Percentiles rank a stretch among this genome's conserved stretches.
Evolutionary conservation across 73 alveolate species (phyloP).

Genomic region (Tetrahymena thermophila): DNA sequence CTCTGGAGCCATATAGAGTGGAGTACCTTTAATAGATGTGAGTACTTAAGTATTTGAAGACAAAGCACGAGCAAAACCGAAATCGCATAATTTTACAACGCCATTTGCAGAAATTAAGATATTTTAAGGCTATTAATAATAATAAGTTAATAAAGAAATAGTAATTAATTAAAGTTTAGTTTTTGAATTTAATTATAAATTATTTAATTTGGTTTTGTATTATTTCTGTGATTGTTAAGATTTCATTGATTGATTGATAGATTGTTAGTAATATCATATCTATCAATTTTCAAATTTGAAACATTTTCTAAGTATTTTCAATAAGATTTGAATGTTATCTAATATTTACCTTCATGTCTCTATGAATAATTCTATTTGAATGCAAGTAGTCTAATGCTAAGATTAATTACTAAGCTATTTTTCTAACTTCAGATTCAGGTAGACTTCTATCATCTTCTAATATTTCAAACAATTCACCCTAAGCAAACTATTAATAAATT

Average conservation of each 20-base stretch:
- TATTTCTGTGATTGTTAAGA: background rate
- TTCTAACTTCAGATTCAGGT: conserved; percentile 97
- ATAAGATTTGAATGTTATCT: too few relatives aligned
- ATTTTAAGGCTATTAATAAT: conserved; percentile 79
- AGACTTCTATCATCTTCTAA: conserved; percentile 97
- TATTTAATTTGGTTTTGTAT: background rate
- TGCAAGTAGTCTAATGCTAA: conserved; percentile 87
- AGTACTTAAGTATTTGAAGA: conserved; percentile 92
- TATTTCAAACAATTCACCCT: conserved; percentile 98
- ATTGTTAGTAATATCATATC: too few relatives aligned
- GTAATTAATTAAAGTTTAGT: background rate
- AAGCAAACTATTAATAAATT: conserved; percentile 68
- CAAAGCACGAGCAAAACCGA: conserved; percentile 99
- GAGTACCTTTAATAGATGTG: conserved; percentile 99
- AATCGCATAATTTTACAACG: conserved; percentile 97
- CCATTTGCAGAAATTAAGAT: conserved; percentile 97
- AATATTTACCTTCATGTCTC: conserved; percentile 88
- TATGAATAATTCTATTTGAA: conserved; percentile 92
- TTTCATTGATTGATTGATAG: too few relatives aligned
- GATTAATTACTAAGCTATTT: conserved; percentile 95
- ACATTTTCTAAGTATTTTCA: background rate
- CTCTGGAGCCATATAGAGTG: conserved; percentile 99
- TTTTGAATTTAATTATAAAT: background rate
- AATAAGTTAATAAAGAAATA: background rate
- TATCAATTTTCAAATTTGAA: background rate